Base-by-base conservation (phyloP, 192 early-diverging fungal species). In the Entomortierella chlamydospora region DNA sequence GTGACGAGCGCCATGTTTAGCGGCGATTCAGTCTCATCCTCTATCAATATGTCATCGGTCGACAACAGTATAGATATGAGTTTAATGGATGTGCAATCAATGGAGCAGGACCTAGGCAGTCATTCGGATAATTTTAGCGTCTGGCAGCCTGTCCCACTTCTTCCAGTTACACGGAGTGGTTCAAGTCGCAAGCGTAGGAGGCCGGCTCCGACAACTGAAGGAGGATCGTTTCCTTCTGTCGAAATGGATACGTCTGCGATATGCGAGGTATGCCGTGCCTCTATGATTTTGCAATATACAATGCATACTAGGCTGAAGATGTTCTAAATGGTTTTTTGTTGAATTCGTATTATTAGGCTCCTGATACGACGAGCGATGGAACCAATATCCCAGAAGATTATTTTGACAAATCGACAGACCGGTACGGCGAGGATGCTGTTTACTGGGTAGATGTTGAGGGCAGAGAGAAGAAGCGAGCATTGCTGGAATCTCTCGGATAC, bases 361-460 rank as follows among this genome's bases (percentile, higher is more conserved):
- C 52, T 25, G 41, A 66, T 12, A 52, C 29, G 13, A 29, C 59
- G 39, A 43, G 28, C 11, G 69, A 71, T 31, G 49, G 39, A 12
- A 43, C 54, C 9, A 72, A 20, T 22, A 63, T 64, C 34, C 61
- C 70, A 29, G 76, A 57, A 10, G 41, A 64, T 15, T 70, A 70
- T 9, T 70, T 70, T 51, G 65, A 68, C 25, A 51, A 64, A 23
- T 43, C 68, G 0, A 26, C 28, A 7, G 61, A 66, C 23, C 64
- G 47, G 17, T 70, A 60, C 26, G 64, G 63, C 28, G 57, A 59
- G 29, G 61, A 70, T 20, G 62, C 57, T 0, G 67, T 79, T 17
- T 65, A 66, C 13, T 79, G 76, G 76, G 68, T 70, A 8, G 76
- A 79, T 61, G 58, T 65, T 0, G 68, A 79, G 18, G 68, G 68